A percentile compares a stretch with the other conserved stretches of the same genome.
These are phyloP conservation scores for Septoria petroselini DNA, from an alignment of 2,329 filamentous ascomycete genomes.

Conservation along the genomic window DNA sequence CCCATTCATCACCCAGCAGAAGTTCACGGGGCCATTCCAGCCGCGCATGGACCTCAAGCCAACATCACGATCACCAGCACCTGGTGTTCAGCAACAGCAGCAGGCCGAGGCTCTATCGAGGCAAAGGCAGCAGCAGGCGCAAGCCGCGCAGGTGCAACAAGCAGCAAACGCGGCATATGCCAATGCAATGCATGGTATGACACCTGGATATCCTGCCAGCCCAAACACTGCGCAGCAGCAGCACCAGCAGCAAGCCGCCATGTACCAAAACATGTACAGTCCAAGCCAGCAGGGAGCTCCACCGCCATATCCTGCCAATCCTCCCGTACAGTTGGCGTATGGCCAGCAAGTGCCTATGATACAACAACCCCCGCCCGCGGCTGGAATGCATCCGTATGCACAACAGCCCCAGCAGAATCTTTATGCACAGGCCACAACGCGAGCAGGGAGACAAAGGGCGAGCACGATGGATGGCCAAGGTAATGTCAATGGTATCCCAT, in stretches of 20 bases:
- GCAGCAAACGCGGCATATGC: slow-evolving; percentile 40
- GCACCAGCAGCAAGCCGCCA: slow-evolving; percentile 54
- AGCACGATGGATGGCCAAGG: slow-evolving; percentile 94
- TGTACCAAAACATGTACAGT: slow-evolving; percentile 73
- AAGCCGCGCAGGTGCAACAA: slow-evolving; percentile 44
- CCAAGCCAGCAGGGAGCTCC: slow-evolving; percentile 65
- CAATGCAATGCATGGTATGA: slow-evolving; percentile 33
- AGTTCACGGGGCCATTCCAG: slow-evolving; percentile 93
- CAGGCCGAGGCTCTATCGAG: slow-evolving; percentile 92
- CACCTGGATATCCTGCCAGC: slow-evolving; percentile 44
- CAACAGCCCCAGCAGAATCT: slow-evolving; percentile 64
- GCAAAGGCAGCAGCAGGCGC: slow-evolving; percentile 67
- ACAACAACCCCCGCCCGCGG: slow-evolving; percentile 49
- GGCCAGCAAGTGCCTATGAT: slow-evolving; percentile 70
- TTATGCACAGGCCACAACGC: slow-evolving; percentile 70
- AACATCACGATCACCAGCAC: slow-evolving; percentile 82
- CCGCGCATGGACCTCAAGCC: slow-evolving; percentile 96
- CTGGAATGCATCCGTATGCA: slow-evolving; percentile 36
- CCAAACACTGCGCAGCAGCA: slow-evolving; percentile 29
- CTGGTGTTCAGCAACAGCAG: slow-evolving; percentile 91
- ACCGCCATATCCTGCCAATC: slow-evolving; percentile 75
- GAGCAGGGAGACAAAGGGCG: slow-evolving; percentile 79
- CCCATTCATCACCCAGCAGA: slow-evolving; percentile 97
- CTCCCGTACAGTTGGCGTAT: slow-evolving; percentile 54
- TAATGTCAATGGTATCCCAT: slow-evolving; percentile 86